phyloP scores from a whole-genome alignment of 176 grass and related monocot species.

The Thinopyrum elongatum region DNA sequence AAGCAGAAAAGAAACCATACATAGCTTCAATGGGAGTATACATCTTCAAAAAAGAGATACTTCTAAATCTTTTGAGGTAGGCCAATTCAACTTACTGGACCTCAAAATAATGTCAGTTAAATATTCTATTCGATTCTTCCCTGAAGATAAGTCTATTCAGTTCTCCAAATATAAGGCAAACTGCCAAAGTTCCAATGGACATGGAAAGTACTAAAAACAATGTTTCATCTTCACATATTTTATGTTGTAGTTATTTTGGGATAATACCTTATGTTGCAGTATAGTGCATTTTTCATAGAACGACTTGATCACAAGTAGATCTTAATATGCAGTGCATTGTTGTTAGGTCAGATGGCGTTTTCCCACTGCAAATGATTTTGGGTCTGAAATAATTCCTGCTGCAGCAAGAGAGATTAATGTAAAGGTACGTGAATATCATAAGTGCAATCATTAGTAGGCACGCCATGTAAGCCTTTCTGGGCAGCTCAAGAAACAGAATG shows the following conservation, averaged over 20 bases:
- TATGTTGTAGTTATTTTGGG: neutral
- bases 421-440: slow-evolving; percentile 40
- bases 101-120: neutral
- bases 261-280: neutral
- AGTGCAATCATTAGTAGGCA: neutral
- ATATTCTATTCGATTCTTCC: neutral
- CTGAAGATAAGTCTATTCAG: neutral
- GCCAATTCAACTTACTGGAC: slow-evolving; percentile 29
- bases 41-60: slow-evolving; percentile 85
- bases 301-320: slow-evolving; percentile 14
- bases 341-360: slow-evolving; percentile 92
- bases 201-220: neutral
- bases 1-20: slow-evolving; percentile 81
- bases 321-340: slow-evolving; percentile 49
- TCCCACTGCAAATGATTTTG: slow-evolving; percentile 98
- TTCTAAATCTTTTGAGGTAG: slow-evolving; percentile 95
- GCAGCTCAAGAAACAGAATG: neutral
- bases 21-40: slow-evolving; percentile 97
- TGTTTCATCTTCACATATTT: neutral
- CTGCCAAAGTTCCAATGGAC: neutral
- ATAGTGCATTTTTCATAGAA: neutral
- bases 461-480: neutral
- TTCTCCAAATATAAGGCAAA: neutral
- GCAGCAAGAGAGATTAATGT: slow-evolving; percentile 67
- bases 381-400: slow-evolving; percentile 95